These are phyloP conservation scores for Cercospora nicotianae DNA, from an alignment of 2,329 filamentous ascomycete species.

Conservation along the genomic window DNA sequence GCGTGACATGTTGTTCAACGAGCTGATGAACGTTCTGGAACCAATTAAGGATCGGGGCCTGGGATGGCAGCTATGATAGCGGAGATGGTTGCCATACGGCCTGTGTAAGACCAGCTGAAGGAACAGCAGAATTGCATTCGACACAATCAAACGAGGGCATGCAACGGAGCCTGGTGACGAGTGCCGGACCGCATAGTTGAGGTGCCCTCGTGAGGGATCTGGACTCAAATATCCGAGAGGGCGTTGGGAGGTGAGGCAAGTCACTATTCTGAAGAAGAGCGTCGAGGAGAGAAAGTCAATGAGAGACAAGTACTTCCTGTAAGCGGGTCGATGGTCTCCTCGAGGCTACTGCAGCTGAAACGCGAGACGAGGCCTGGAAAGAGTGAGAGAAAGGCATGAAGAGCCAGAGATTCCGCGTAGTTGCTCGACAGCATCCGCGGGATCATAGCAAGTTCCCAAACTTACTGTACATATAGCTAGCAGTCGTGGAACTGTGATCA, in stretches of 20 bases:
- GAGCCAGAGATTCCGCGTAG: not conserved
- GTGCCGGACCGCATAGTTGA: not conserved
- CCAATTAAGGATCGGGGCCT: not conserved
- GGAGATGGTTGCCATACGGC: not conserved
- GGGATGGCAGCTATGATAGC: not conserved
- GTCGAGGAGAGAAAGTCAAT: not conserved
- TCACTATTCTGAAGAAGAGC: not conserved
- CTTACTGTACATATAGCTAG: not conserved
- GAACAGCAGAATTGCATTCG: not conserved
- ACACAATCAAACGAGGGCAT: not conserved
- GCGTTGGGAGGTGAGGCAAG: not conserved
- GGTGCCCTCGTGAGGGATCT: not conserved
- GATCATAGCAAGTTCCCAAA: not conserved
- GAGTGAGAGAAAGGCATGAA: not conserved
- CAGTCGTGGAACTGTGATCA: not conserved
- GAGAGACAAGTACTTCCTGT: not conserved
- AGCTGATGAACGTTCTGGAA: not conserved
- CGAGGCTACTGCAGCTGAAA: not conserved
- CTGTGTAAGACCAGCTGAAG: not conserved
- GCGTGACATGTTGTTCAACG: not conserved
- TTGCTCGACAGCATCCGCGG: not conserved
- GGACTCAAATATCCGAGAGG: not conserved
- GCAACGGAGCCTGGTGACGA: not conserved
- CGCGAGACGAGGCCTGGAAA: not conserved
- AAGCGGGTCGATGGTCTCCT: not conserved